Evolutionary conservation across 179 eudicot genomes (phyloP).

Genomic region (Nepenthes alata): DNA sequence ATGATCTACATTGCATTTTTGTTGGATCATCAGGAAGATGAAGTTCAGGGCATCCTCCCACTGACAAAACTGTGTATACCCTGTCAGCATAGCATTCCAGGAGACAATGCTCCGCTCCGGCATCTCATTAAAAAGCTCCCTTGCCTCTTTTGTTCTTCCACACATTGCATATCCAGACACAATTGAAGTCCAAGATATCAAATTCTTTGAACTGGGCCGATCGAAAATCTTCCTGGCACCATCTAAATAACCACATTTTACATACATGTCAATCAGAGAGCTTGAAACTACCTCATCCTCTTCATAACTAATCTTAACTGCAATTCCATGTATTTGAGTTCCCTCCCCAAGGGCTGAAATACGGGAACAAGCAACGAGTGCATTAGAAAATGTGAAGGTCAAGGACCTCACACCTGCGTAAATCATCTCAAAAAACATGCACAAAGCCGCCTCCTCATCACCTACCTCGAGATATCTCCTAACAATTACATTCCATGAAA

Average conservation of each 20-base stretch:
- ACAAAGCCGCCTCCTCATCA: conserved; percentile 27
- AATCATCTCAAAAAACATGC: conserved; percentile 35
- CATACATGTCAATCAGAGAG: conserved; percentile 54
- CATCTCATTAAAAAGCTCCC: conserved; percentile 54
- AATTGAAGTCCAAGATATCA: conserved; percentile 47
- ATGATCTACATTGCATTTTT: conserved; percentile 19
- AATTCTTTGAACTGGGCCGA: conserved; percentile 24
- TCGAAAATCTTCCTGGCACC: conserved; percentile 38
- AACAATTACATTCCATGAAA: conserved; percentile 75
- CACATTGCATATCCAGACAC: conserved; percentile 42
- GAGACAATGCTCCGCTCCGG: conserved; percentile 49
- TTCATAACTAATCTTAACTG: conserved; percentile 30
- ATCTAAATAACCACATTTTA: conserved; percentile 39
- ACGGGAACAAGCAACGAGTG: conserved; percentile 55
- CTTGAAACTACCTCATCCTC: conserved; percentile 33
- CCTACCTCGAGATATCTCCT: conserved; percentile 59
- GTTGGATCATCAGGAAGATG: conserved; percentile 27
- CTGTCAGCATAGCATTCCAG: conserved; percentile 70
- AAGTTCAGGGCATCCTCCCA: conserved; percentile 62
- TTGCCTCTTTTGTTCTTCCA: conserved; percentile 47
- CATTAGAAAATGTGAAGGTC: conserved; percentile 39
- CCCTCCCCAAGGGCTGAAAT: conserved; percentile 36
- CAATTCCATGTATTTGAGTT: conserved; percentile 46
- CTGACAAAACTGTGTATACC: conserved; percentile 33
- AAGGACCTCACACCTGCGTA: conserved; percentile 30